phyloP scores from a whole-genome alignment of 768 basidiomycete species.

The Floccularia luteovirens region DNA sequence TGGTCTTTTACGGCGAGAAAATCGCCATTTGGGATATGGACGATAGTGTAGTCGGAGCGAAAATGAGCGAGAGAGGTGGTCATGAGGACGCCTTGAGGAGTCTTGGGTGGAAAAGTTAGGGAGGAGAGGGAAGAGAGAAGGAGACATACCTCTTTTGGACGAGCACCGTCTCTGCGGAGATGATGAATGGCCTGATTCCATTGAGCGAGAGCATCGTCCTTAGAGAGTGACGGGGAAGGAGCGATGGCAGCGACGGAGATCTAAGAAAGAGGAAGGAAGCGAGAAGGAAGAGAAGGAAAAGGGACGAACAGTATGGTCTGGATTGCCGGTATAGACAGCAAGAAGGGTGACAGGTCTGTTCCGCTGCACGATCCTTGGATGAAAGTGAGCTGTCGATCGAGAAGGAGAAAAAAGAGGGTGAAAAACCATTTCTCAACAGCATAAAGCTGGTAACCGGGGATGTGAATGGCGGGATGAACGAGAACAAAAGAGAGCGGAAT shows the following conservation, averaged over 20 bases:
- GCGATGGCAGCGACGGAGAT: constrained; percentile 53
- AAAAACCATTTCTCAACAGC: constrained; percentile 79
- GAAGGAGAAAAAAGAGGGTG: constrained; percentile 1
- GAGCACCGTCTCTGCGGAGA: constrained; percentile 63
- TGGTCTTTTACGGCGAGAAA: constrained; percentile 56
- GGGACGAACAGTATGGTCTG: constrained; percentile 47
- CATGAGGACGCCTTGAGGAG: constrained; percentile 63
- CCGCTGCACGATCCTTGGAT: constrained; percentile 71
- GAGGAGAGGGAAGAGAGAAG: background rate
- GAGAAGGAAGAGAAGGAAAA: background rate
- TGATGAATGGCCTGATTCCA: constrained; percentile 56
- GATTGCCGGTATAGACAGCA: constrained; percentile 73
- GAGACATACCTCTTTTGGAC: constrained; percentile 52
- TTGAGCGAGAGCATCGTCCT: constrained; percentile 38
- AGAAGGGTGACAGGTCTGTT: constrained; percentile 52
- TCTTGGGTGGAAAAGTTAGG: constrained; percentile 24
- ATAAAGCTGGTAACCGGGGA: constrained; percentile 72
- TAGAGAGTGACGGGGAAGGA: constrained; percentile 31
- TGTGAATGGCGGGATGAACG: constrained; percentile 35
- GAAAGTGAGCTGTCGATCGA: background rate
- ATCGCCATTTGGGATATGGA: constrained; percentile 67
- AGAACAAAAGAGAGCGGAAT: constrained; percentile 40
- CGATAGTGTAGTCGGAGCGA: constrained; percentile 81
- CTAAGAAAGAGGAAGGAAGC: constrained; percentile 20
- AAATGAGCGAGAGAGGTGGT: constrained; percentile 83